phyloP scores from a whole-genome alignment of 2,329 filamentous ascomycete genomes.

The Rasamsonia emersonii region DNA sequence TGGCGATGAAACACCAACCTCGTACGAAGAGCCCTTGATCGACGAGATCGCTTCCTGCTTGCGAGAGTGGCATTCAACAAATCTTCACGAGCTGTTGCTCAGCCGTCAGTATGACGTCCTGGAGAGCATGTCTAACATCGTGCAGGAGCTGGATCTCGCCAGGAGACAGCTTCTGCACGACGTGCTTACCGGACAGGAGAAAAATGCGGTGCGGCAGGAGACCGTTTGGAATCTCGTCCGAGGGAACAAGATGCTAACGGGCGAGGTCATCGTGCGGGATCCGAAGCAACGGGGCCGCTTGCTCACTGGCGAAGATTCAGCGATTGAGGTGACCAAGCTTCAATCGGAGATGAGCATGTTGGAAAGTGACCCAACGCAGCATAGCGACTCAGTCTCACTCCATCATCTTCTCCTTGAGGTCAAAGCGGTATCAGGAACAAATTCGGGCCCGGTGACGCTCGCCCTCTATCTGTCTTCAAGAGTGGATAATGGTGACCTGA shows the following conservation, averaged over 20 bases:
- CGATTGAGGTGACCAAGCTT: conserved; percentile 79
- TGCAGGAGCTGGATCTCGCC: conserved; percentile 73
- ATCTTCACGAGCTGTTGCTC: conserved; percentile 84
- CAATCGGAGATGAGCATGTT: conserved; percentile 95
- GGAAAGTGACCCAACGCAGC: conserved; percentile 64
- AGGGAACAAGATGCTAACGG: conserved; percentile 88
- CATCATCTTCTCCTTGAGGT: conserved; percentile 81
- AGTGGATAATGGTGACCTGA: conserved; percentile 52
- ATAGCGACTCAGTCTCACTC: conserved; percentile 59
- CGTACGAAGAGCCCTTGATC: conserved; percentile 77
- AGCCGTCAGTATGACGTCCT: conserved; percentile 71
- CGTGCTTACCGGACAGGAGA: conserved; percentile 80
- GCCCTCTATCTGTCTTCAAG: conserved; percentile 71
- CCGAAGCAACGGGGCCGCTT: conserved; percentile 74
- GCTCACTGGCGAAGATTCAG: conserved; percentile 84
- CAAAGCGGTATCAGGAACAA: conserved; percentile 68
- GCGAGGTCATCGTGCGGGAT: conserved; percentile 91
- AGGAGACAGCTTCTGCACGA: conserved; percentile 88
- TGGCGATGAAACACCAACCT: conserved; percentile 91
- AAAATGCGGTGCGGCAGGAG: conserved; percentile 69
- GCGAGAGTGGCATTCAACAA: conserved; percentile 96
- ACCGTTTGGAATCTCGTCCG: conserved; percentile 93
- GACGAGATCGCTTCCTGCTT: conserved; percentile 97
- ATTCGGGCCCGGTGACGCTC: conserved; percentile 66
- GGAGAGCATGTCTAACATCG: conserved; percentile 71